Conservation (phyloP, 2,329 filamentous ascomycete genomes). For the Penicillium sp. region DNA sequence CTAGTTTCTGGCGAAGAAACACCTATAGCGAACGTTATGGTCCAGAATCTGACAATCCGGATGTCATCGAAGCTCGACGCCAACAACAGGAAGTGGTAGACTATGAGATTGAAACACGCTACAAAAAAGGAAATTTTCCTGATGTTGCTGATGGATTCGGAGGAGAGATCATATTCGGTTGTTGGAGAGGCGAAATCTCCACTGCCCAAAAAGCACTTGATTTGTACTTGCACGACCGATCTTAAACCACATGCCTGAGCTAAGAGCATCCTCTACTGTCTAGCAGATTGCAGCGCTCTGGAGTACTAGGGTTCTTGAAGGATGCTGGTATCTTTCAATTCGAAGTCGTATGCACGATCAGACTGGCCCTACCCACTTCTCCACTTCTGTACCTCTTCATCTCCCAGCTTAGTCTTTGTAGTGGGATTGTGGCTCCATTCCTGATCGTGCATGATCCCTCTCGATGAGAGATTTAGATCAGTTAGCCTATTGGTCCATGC, state of each 20-base stretch:
- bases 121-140: background rate
- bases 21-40: conserved; percentile 7
- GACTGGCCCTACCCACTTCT: background rate
- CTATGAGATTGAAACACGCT: background rate
- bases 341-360: background rate
- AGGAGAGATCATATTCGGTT: conserved; percentile 8
- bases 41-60: conserved; percentile 3
- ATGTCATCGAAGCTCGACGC: conserved; percentile 4
- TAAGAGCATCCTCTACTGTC: too few species aligned
- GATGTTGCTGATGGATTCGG: background rate
- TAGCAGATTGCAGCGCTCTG: too few species aligned
- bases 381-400: background rate
- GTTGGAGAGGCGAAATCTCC: conserved; percentile 6
- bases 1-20: conserved; percentile 2
- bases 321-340: background rate
- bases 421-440: background rate
- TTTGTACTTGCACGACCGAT: background rate
- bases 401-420: background rate
- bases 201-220: conserved; percentile 4
- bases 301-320: background rate
- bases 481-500: background rate
- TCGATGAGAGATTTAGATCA: background rate
- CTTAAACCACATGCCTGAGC: too few species aligned
- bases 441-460: background rate
- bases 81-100: conserved; percentile 3